A percentile compares a stretch with the other conserved stretches of the same genome.
Evolutionary conservation across 176 grass and related monocot species (phyloP).

Genomic region (Zea mays): DNA sequence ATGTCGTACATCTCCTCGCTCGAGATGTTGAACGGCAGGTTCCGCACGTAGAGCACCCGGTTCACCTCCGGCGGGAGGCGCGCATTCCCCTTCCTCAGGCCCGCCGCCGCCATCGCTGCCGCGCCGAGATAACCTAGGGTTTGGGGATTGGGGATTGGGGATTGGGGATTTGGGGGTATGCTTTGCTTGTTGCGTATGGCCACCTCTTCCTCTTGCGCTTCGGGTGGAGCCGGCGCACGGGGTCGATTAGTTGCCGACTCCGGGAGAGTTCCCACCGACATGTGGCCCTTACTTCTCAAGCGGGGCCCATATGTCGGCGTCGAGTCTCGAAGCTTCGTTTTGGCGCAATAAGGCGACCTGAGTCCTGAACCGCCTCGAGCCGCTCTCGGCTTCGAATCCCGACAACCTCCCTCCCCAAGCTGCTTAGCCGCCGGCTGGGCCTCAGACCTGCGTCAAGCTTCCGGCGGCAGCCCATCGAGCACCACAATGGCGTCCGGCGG

Average conservation of each 20-base stretch:
- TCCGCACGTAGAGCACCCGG: conserved; percentile 91
- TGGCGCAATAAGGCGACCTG: conserved; percentile 10
- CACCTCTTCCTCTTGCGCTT: background rate
- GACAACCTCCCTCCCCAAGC: conserved; percentile 13
- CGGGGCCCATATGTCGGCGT: background rate
- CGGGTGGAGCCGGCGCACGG: background rate
- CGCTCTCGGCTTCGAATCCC: background rate
- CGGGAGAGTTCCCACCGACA: background rate
- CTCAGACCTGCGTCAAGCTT: conserved; percentile 22
- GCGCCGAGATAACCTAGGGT: conserved; percentile 38
- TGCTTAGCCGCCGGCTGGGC: background rate
- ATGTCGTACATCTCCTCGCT: conserved; percentile 99
- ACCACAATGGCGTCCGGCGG: conserved; percentile 48
- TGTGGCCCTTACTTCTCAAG: background rate
- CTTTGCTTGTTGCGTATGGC: background rate
- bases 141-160: background rate
- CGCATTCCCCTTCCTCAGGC: conserved; percentile 81
- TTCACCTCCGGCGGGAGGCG: conserved; percentile 96
- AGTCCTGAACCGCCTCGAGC: conserved; percentile 14
- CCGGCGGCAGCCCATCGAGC: background rate
- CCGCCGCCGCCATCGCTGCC: conserved; percentile 67
- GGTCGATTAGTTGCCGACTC: conserved; percentile 16
- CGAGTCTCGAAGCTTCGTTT: background rate
- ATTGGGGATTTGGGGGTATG: background rate
- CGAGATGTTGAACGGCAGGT: conserved; percentile 99